These are phyloP conservation scores for Pestalotiopsis sp. DNA, from an alignment of 2,329 filamentous ascomycete species.

Conservation along the genomic window DNA sequence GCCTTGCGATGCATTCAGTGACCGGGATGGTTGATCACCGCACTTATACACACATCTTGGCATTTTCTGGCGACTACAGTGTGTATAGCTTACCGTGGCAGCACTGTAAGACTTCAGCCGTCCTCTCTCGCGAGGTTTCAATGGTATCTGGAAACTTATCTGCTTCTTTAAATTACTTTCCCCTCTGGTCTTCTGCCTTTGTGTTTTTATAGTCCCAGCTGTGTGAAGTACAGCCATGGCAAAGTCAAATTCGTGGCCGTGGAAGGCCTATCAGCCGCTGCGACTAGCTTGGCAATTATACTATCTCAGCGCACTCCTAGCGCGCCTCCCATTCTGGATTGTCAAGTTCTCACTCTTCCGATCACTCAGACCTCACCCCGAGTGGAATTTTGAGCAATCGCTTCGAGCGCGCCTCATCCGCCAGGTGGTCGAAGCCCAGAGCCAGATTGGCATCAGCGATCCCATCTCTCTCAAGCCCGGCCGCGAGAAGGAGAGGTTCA, in stretches of 20 bases:
- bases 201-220: background rate
- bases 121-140: background rate
- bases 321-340: slow-evolving; percentile 21
- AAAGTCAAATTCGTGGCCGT: slow-evolving; percentile 14
- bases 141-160: background rate
- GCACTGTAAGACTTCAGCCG: background rate
- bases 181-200: background rate
- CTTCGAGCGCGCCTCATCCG: slow-evolving; percentile 15
- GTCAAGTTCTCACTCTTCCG: slow-evolving; percentile 18
- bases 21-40: background rate
- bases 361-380: slow-evolving; percentile 16
- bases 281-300: slow-evolving; percentile 19
- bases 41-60: background rate
- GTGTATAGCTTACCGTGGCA: background rate
- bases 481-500: slow-evolving; percentile 13
- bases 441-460: slow-evolving; percentile 14
- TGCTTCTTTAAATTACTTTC: background rate
- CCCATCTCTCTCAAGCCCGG: slow-evolving; percentile 13
- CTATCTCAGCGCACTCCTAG: slow-evolving; percentile 15
- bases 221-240: slow-evolving; percentile 24
- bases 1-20: no score
- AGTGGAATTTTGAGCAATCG: slow-evolving; percentile 22
- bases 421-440: slow-evolving; percentile 9
- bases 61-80: background rate
- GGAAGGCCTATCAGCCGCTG: slow-evolving; percentile 19